These are phyloP conservation scores for Parachlorella kessleri DNA, from an alignment of 139 green algal species.

Conservation along the genomic window DNA sequence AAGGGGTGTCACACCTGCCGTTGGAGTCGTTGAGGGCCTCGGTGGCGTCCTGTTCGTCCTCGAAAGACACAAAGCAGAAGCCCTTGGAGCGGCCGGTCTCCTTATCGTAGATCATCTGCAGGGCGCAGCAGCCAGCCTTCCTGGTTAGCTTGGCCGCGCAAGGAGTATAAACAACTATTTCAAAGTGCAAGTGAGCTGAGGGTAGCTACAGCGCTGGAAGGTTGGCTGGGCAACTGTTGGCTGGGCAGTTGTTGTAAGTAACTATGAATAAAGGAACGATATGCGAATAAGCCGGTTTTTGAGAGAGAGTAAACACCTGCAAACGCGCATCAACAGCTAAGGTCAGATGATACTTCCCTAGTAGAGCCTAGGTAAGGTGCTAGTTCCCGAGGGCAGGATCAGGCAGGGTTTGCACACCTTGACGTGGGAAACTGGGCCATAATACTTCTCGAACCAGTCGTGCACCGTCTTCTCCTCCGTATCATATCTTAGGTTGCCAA, in stretches of 20 bases:
- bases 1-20: conserved; percentile 13
- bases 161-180: not conserved
- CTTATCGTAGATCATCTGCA: conserved; percentile 45
- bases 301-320: not conserved
- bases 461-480: conserved; percentile 8
- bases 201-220: not conserved
- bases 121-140: too few relatives aligned
- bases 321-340: too few relatives aligned
- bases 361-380: too few relatives aligned
- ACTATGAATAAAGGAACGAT: not conserved
- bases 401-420: conserved; percentile 17
- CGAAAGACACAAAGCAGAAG: conserved; percentile 53
- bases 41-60: conserved; percentile 36
- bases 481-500: conserved; percentile 29
- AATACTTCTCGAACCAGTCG: conserved; percentile 21
- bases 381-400: too few relatives aligned
- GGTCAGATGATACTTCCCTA: too few relatives aligned
- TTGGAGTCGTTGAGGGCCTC: conserved; percentile 39
- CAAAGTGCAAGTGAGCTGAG: not conserved
- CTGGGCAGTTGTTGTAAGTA: not conserved
- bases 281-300: not conserved
- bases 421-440: conserved; percentile 4
- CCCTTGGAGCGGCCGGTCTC: conserved; percentile 42
- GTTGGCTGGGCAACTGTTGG: not conserved
- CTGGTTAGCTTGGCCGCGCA: too few relatives aligned